Evolutionary conservation across 257 asterid genomes (phyloP), one percentile per base, ranked within the genome.

Genomic region (Gynochthodes officinalis): DNA sequence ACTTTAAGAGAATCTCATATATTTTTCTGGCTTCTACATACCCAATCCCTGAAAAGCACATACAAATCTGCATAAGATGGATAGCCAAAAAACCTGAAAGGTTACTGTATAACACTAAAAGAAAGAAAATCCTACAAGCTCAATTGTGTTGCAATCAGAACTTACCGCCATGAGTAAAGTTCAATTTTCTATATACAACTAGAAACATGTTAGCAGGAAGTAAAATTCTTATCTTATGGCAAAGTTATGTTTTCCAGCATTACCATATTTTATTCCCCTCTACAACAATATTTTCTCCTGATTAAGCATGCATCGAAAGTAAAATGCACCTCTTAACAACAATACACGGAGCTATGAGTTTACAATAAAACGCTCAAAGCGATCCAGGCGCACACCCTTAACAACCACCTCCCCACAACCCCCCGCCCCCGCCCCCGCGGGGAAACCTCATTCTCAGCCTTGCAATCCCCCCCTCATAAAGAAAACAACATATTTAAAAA

Each of bases 1-100:
- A 82, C 82, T 82, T 86, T 23, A 87, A 77, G 61, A 95, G 96
- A 84, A 88, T 88, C 63, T 92, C 97, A 82, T 89, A 95, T 46
- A 87, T 83, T 75, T 78, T 70, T 78, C 88, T 91, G 9, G 98
- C 95, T 85, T 94, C 99, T 77, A 87, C 73, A 84, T 87, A 91
- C 54, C 91, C 89, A 69, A 94, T 89, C 69, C 95, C 97, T 91
- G 88, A 80, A 81, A 83, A 32, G 46, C 66, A 35, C 61, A 69
- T 32, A 66, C 42, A 61, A 58, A 62, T 37, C 43, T 76, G 28
- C 49, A 75, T 33, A 27, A 50, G 65, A 54, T 23, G 35, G 32
- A 16, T 4, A 33, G 16, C 25, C 14, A 69, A 40, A 21, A 52
- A 19, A 21, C 35, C 37, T 35, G 6, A 52, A 12, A 18, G 3